Evolutionary conservation across 169 alveolate species (phyloP).

Genomic region (Cryptosporidium muris): DNA sequence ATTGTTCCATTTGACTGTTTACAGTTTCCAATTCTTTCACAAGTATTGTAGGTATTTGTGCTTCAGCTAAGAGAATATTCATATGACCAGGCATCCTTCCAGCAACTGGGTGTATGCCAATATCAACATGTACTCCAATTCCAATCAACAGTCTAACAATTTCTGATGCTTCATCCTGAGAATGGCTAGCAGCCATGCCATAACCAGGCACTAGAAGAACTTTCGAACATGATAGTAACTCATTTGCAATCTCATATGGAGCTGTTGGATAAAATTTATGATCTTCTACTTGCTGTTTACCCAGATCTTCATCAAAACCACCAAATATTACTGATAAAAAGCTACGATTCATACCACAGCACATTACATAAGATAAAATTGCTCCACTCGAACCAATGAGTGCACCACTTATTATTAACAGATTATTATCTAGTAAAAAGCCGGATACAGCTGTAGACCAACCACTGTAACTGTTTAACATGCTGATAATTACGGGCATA

Average conservation of each 20-base stretch:
- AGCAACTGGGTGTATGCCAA: slow-evolving; percentile 78
- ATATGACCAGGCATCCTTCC: slow-evolving; percentile 80
- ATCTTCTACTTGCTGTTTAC: slow-evolving; percentile 65
- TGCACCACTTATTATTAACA: slow-evolving; percentile 82
- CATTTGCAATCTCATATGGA: slow-evolving; percentile 71
- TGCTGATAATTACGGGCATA: slow-evolving; percentile 88
- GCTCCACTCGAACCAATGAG: slow-evolving; percentile 82
- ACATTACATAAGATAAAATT: slow-evolving; percentile 79
- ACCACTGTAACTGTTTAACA: slow-evolving; percentile 86
- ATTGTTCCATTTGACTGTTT: slow-evolving; percentile 74
- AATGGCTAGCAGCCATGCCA: slow-evolving; percentile 78
- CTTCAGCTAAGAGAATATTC: slow-evolving; percentile 78
- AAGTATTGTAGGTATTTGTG: slow-evolving; percentile 71
- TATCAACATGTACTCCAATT: slow-evolving; percentile 70
- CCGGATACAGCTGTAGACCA: slow-evolving; percentile 87
- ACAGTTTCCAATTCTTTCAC: slow-evolving; percentile 78
- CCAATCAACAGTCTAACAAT: slow-evolving; percentile 69
- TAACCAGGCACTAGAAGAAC: slow-evolving; percentile 83
- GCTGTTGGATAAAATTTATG: slow-evolving; percentile 35
- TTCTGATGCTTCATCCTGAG: slow-evolving; percentile 75
- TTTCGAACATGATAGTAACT: slow-evolving; percentile 70
- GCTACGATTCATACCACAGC: slow-evolving; percentile 82
- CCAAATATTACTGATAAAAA: slow-evolving; percentile 82
- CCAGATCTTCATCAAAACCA: slow-evolving; percentile 77
- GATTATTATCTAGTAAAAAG: slow-evolving; percentile 79